Evolutionary conservation across 129 eudicot genomes (phyloP).

Genomic region (Flaveria sonorensis): DNA sequence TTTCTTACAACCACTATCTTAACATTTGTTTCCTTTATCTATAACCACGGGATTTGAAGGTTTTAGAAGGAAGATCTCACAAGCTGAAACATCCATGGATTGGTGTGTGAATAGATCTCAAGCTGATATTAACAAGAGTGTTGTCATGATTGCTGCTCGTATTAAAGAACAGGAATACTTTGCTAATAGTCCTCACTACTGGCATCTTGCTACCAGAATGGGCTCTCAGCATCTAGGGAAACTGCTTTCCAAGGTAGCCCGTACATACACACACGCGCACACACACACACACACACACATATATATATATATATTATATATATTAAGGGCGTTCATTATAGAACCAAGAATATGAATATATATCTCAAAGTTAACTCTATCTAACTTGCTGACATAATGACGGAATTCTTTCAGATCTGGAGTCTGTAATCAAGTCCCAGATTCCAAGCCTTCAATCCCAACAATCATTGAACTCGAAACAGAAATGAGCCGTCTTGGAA

Average conservation of each 20-base stretch:
- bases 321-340: too few relatives aligned
- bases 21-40: too few relatives aligned
- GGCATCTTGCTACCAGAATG: slow-evolving; percentile 3
- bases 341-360: too few relatives aligned
- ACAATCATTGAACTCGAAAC: neutral
- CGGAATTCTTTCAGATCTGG: neutral
- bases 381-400: neutral
- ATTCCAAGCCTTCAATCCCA: neutral
- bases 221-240: slow-evolving; percentile 5
- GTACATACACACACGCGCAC: too few relatives aligned
- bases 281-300: too few relatives aligned
- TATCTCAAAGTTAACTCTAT: neutral
- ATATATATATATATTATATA: too few relatives aligned
- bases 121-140: neutral
- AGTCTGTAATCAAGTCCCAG: neutral
- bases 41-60: neutral
- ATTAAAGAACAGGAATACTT: slow-evolving; percentile 1
- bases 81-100: neutral
- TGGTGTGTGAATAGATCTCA: slow-evolving; percentile 1
- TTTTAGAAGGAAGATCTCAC: neutral
- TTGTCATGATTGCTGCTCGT: neutral
- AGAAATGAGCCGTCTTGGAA: neutral
- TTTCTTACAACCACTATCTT: too few relatives aligned
- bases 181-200: neutral
- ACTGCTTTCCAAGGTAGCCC: neutral